These are phyloP conservation scores for Testicularia cyperi DNA, from an alignment of 1,284 basidiomycete genomes.

Conservation along the genomic window DNA sequence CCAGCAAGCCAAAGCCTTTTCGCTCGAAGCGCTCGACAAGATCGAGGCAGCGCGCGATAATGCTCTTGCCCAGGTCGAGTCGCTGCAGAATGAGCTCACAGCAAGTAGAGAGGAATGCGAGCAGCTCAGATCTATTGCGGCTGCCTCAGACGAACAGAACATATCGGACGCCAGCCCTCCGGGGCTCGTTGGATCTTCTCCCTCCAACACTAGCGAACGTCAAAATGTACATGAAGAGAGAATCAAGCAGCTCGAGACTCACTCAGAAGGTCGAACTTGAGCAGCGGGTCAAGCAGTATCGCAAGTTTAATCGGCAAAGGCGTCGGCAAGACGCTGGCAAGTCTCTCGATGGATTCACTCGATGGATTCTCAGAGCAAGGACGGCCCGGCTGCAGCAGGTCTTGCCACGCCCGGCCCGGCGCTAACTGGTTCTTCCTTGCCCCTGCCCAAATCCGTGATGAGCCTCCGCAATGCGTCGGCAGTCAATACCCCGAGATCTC, in stretches of 20 bases:
- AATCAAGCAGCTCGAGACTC: conserved; percentile 13
- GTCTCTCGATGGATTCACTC: conserved; percentile 7
- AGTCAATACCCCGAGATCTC: conserved; percentile 32
- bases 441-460: conserved; percentile 32
- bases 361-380: neutral
- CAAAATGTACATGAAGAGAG: conserved; percentile 18
- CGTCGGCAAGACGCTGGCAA: conserved; percentile 26
- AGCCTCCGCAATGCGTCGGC: conserved; percentile 33
- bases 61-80: conserved; percentile 19
- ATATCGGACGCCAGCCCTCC: too few relatives aligned
- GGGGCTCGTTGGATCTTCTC: too few relatives aligned
- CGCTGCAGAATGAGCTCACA: conserved; percentile 6
- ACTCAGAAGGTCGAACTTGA: conserved; percentile 35
- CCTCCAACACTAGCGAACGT: too few relatives aligned
- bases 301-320: conserved; percentile 37
- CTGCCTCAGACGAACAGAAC: conserved; percentile 8
- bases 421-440: conserved; percentile 12
- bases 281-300: conserved; percentile 30
- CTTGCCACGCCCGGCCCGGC: conserved; percentile 11
- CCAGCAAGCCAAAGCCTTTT: conserved; percentile 36
- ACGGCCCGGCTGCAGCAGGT: neutral
- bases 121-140: too few relatives aligned
- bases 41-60: conserved; percentile 32
- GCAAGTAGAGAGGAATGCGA: too few relatives aligned
- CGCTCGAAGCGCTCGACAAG: conserved; percentile 32